phyloP scores from a whole-genome alignment of 1,139 yeast genomes.

The Candida sp. region DNA sequence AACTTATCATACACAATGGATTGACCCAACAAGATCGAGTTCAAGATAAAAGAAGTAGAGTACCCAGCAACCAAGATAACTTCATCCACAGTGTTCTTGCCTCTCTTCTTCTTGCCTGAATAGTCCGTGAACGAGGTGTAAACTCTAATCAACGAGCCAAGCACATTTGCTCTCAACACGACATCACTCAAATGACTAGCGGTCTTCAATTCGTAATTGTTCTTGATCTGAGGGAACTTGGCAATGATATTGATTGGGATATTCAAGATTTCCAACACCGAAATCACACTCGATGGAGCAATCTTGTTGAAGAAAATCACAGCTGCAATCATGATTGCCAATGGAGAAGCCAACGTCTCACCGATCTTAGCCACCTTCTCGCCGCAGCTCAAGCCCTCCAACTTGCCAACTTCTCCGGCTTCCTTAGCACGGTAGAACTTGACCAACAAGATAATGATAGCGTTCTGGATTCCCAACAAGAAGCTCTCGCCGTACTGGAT shows the following conservation, averaged over 20 bases:
- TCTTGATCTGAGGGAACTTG: slow-evolving; percentile 59
- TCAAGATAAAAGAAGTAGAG: slow-evolving; percentile 34
- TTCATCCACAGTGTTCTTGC: slow-evolving; percentile 21
- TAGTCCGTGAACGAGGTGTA: slow-evolving; percentile 54
- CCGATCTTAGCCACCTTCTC: slow-evolving; percentile 24
- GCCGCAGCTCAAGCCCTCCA: slow-evolving; percentile 15
- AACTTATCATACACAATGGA: slow-evolving; percentile 28
- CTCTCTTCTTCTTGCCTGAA: slow-evolving; percentile 23
- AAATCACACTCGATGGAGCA: slow-evolving; percentile 35
- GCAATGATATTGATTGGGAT: slow-evolving; percentile 58
- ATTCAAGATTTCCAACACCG: slow-evolving; percentile 49
- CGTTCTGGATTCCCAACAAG: slow-evolving; percentile 45
- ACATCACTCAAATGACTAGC: slow-evolving; percentile 59
- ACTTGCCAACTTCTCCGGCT: slow-evolving; percentile 18
- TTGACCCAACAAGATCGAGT: slow-evolving; percentile 38
- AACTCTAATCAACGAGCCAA: slow-evolving; percentile 60
- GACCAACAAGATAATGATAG: slow-evolving; percentile 39
- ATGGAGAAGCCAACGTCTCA: slow-evolving; percentile 27
- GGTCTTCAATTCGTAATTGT: slow-evolving; percentile 50
- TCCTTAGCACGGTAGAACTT: slow-evolving; percentile 36
- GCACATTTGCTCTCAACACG: slow-evolving; percentile 57
- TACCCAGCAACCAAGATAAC: slow-evolving; percentile 40
- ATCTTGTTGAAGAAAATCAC: slow-evolving; percentile 33
- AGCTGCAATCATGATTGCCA: slow-evolving; percentile 30
- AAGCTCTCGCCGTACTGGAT: slow-evolving; percentile 48